Percentiles rank a stretch among this genome's conserved stretches.
phyloP scores from a whole-genome alignment of 805 yeast species.

The Starmerella apis region DNA sequence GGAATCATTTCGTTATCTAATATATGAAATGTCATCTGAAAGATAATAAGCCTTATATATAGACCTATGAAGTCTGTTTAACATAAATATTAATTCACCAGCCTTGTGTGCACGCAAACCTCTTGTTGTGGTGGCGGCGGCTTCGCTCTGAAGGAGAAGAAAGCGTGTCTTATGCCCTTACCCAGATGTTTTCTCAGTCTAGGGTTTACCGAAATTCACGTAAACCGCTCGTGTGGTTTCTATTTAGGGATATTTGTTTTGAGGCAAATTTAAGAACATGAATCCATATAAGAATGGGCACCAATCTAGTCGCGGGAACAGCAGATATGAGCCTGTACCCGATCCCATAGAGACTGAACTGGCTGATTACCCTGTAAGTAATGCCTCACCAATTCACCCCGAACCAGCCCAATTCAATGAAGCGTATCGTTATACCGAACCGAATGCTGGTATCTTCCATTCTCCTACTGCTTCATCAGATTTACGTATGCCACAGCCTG shows the following conservation, averaged over 20 bases:
- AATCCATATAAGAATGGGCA: conserved; percentile 19
- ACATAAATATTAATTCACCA: too few species aligned
- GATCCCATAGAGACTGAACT: conserved; percentile 7
- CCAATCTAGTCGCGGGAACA: conserved; percentile 8
- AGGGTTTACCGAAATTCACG: conserved; percentile 1
- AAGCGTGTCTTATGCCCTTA: not conserved
- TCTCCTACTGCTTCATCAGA: not conserved
- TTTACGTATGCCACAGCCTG: not conserved
- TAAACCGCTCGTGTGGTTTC: not conserved
- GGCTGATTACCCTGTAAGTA: not conserved
- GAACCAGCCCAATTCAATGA: conserved; percentile 1
- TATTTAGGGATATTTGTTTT: conserved; percentile 4
- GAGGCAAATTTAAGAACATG: too few species aligned
- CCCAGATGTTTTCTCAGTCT: conserved; percentile 4
- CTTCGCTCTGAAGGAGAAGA: not conserved
- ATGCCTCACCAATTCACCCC: conserved; percentile 1
- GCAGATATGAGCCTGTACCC: conserved; percentile 3
- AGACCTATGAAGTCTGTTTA: too few species aligned
- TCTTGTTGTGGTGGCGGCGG: too few species aligned
- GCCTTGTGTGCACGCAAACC: too few species aligned
- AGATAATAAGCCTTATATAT: too few species aligned
- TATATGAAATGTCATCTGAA: too few species aligned
- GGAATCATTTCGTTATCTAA: too few species aligned
- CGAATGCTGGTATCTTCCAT: not conserved
- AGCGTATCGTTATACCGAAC: not conserved